Conservation (phyloP, 2,329 filamentous ascomycete species). For the Pseudogymnoascus sp. region DNA sequence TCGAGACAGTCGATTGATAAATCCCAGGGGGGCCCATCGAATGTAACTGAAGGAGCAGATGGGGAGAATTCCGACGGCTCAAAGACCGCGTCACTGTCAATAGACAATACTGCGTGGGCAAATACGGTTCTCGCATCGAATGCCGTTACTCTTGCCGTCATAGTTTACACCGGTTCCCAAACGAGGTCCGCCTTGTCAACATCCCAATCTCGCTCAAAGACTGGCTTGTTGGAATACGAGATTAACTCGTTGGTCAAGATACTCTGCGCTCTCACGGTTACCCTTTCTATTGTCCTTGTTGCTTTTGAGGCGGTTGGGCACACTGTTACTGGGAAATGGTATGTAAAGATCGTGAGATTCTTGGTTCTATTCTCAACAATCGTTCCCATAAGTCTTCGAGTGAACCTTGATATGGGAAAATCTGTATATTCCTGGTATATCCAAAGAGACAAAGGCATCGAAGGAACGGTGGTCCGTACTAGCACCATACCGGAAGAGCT, state of each 20-base stretch:
- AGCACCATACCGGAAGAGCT: conserved; percentile 97
- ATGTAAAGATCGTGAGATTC: conserved; percentile 97
- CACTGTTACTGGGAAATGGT: conserved; percentile 68
- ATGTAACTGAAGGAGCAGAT: conserved; percentile 23
- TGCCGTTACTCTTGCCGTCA: conserved; percentile 78
- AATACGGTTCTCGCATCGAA: conserved; percentile 96
- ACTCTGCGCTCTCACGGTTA: conserved; percentile 78
- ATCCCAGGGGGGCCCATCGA: conserved; percentile 26
- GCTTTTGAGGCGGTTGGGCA: conserved; percentile 75
- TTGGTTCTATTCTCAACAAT: conserved; percentile 98
- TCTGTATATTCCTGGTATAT: conserved; percentile 95
- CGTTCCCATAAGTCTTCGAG: conserved; percentile 90
- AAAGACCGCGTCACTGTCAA: conserved; percentile 69
- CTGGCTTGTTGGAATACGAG: conserved; percentile 86
- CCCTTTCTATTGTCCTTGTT: conserved; percentile 81
- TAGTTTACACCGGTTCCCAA: conserved; percentile 91
- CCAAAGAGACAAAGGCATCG: conserved; percentile 81
- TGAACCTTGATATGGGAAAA: conserved; percentile 96
- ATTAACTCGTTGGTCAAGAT: conserved; percentile 98
- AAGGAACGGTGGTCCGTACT: conserved; percentile 86
- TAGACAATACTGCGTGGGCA: conserved; percentile 98
- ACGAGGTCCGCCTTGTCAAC: conserved; percentile 92
- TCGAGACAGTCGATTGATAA: conserved; percentile 30
- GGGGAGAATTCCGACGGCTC: conserved; percentile 24
- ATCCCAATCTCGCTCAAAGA: conserved; percentile 85